phyloP scores from a whole-genome alignment of 805 yeast species.

The Kluyveromyces nonfermentans region DNA sequence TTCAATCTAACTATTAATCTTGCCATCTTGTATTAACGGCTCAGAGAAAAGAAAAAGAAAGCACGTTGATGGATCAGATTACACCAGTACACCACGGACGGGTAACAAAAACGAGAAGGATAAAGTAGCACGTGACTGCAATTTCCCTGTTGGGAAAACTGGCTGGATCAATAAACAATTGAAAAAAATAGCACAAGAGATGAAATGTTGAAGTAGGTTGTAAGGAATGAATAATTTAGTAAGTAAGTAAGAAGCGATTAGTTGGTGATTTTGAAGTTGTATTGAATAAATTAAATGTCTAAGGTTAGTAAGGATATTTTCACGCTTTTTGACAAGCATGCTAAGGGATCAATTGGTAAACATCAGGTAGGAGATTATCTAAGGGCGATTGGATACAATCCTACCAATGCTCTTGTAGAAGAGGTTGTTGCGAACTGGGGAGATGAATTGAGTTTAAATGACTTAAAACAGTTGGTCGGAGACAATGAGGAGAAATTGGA shows the following conservation, averaged over 20 bases:
- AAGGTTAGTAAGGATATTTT: slow-evolving; percentile 76
- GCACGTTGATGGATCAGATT: neutral
- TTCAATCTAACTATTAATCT: too few relatives aligned
- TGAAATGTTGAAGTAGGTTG: too few relatives aligned
- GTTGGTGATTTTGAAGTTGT: neutral
- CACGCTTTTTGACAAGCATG: slow-evolving; percentile 92
- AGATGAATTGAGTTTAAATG: slow-evolving; percentile 22
- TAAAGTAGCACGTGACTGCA: neutral
- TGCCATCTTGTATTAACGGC: neutral
- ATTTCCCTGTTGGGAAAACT: neutral
- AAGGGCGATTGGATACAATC: slow-evolving; percentile 97
- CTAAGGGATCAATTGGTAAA: slow-evolving; percentile 80
- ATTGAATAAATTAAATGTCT: slow-evolving; percentile 5
- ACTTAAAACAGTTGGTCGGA: slow-evolving; percentile 17
- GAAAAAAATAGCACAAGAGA: neutral
- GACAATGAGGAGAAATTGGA: slow-evolving; percentile 20
- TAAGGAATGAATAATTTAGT: too few relatives aligned
- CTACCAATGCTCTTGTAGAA: slow-evolving; percentile 50
- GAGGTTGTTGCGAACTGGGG: slow-evolving; percentile 14
- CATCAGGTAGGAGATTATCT: slow-evolving; percentile 85
- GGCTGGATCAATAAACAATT: neutral
- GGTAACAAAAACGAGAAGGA: neutral
- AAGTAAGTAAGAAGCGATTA: too few relatives aligned
- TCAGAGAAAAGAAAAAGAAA: neutral
- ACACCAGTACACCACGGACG: neutral